These are phyloP conservation scores for Aristolochia californica DNA, from an alignment of 164 flowering plant species.

Conservation along the genomic window DNA sequence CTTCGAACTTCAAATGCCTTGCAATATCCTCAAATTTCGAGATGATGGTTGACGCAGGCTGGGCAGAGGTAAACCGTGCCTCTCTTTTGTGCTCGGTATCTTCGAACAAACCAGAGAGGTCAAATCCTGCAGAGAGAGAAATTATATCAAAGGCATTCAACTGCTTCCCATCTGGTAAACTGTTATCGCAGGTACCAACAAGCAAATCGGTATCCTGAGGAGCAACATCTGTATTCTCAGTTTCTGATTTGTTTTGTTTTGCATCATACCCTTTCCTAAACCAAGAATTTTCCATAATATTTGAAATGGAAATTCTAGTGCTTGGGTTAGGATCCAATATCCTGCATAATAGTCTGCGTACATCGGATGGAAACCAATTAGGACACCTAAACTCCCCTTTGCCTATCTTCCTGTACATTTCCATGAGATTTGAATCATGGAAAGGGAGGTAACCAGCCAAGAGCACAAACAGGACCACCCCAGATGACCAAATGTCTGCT, in stretches of 20 bases:
- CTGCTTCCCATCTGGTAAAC: constrained; percentile 13
- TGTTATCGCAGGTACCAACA: constrained; percentile 10
- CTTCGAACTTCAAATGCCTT: constrained; percentile 30
- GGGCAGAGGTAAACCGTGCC: constrained; percentile 45
- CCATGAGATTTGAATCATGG: constrained; percentile 71
- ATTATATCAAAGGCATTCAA: constrained; percentile 85
- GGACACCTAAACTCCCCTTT: constrained; percentile 67
- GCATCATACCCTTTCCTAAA: constrained; percentile 35
- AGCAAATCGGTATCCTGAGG: constrained; percentile 12
- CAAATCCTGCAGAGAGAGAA: constrained; percentile 66
- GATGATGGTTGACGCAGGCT: constrained; percentile 48
- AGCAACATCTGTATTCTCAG: constrained; percentile 12
- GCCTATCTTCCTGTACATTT: constrained; percentile 71
- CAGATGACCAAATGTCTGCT: constrained; percentile 87
- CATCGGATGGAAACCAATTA: constrained; percentile 51
- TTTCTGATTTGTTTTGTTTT: constrained; percentile 9
- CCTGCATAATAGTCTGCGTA: constrained; percentile 37
- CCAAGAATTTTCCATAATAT: constrained; percentile 61
- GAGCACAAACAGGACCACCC: constrained; percentile 64
- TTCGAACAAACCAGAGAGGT: constrained; percentile 62
- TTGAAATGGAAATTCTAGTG: constrained; percentile 50
- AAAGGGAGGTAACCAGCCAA: constrained; percentile 79
- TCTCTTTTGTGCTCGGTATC: constrained; percentile 27
- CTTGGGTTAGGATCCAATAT: constrained; percentile 61
- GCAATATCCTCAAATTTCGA: constrained; percentile 59